Evolutionary conservation across 495 filamentous ascomycete species (phyloP).

Genomic region (Lasiosphaeria miniovina): DNA sequence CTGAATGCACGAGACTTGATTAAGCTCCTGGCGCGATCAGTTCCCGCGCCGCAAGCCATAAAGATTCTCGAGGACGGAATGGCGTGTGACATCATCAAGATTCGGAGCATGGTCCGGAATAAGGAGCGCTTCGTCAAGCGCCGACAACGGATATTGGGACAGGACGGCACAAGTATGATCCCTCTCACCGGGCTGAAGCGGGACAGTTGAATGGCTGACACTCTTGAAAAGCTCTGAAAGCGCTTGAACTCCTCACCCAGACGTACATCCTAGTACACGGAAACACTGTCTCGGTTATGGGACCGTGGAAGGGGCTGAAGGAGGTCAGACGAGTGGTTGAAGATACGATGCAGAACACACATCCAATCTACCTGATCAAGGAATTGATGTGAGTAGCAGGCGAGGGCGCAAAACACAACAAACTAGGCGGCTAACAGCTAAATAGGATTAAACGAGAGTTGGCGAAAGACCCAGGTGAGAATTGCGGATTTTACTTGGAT

Average conservation of each 20-base stretch:
- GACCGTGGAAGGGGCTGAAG: constrained; percentile 86
- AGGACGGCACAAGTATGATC: constrained; percentile 33
- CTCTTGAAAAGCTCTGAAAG: constrained; percentile 58
- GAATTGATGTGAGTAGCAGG: constrained; percentile 65
- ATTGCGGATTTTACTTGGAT: too few species aligned
- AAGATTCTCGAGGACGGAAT: constrained; percentile 91
- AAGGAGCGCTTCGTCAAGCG: constrained; percentile 98
- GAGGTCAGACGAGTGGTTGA: constrained; percentile 86
- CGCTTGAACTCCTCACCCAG: constrained; percentile 88
- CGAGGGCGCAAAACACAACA: not conserved
- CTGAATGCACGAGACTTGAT: constrained; percentile 93
- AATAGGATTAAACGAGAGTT: constrained; percentile 88
- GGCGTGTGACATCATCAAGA: constrained; percentile 92
- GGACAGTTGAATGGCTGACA: constrained; percentile 9
- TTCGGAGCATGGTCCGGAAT: constrained; percentile 80
- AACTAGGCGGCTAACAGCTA: not conserved
- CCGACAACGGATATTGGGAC: constrained; percentile 83
- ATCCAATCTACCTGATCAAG: constrained; percentile 72
- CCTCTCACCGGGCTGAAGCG: not conserved
- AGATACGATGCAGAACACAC: constrained; percentile 96
- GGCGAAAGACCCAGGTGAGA: constrained; percentile 71
- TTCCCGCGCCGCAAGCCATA: constrained; percentile 87
- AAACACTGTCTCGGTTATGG: constrained; percentile 92
- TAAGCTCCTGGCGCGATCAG: constrained; percentile 85
- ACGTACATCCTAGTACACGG: constrained; percentile 96